These are phyloP conservation scores for Artemisia tridentata DNA, from an alignment of 129 eudicot genomes.

Conservation along the genomic window DNA sequence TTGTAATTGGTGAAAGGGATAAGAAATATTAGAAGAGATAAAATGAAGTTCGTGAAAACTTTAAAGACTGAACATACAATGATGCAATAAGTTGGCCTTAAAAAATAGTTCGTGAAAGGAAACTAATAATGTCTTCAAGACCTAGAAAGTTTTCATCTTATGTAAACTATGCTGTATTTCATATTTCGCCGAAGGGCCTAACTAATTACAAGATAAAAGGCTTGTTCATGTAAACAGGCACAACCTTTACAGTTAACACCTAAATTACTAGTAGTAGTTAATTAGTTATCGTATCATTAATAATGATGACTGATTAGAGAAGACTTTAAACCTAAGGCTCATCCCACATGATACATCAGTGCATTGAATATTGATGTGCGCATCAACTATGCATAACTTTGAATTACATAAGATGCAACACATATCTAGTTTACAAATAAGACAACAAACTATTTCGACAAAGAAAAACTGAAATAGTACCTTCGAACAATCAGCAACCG, in stretches of 20 bases:
- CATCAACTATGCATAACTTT: background rate
- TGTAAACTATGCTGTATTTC: background rate
- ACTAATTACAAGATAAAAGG: background rate
- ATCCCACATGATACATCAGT: background rate
- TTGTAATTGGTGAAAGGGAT: too few relatives aligned
- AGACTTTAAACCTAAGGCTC: background rate
- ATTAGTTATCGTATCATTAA: background rate
- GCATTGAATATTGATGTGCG: too few relatives aligned
- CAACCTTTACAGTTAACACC: background rate
- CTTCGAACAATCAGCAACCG: slow-evolving; percentile 99
- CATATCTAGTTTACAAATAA: background rate
- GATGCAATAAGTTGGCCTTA: too few relatives aligned
- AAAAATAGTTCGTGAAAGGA: too few relatives aligned
- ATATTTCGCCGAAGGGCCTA: background rate
- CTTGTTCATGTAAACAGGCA: background rate
- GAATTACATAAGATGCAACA: background rate
- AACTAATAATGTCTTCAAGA: background rate
- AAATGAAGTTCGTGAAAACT: too few relatives aligned
- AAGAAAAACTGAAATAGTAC: slow-evolving; percentile 34
- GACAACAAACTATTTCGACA: background rate
- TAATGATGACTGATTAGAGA: background rate
- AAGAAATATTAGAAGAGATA: too few relatives aligned
- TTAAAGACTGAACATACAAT: too few relatives aligned
- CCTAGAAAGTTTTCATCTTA: background rate
- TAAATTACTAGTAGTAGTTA: background rate